These are phyloP conservation scores for Cylindrotheca closterium DNA, from an alignment of 108 stramenopile genomes.

Conservation along the genomic window DNA sequence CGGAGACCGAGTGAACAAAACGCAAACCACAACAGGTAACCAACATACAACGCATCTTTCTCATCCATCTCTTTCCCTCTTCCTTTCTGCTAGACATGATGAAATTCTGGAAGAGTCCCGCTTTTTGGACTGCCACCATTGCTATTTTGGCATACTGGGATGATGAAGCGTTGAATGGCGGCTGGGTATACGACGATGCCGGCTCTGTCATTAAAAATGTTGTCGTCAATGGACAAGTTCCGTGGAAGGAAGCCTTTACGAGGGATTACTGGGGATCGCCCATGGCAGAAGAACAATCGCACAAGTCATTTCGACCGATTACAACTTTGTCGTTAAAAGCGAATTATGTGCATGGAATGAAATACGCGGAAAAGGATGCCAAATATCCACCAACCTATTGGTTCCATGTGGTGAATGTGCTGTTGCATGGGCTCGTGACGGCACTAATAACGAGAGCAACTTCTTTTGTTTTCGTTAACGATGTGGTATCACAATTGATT, in stretches of 20 bases:
- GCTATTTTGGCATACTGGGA: conserved; percentile 44
- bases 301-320: conserved; percentile 59
- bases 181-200: conserved; percentile 50
- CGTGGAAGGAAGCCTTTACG: conserved; percentile 40
- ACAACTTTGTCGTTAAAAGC: conserved; percentile 46
- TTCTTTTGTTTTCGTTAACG: conserved; percentile 20
- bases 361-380: not conserved
- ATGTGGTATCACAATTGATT: conserved; percentile 29
- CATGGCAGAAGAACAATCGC: conserved; percentile 34
- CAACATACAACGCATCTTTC: too few relatives aligned
- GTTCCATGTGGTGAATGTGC: conserved; percentile 47
- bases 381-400: conserved; percentile 22
- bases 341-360: conserved; percentile 33
- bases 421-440: conserved; percentile 48
- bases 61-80: too few relatives aligned
- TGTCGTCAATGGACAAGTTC: conserved; percentile 47
- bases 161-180: conserved; percentile 36
- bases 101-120: conserved; percentile 23
- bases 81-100: too few relatives aligned
- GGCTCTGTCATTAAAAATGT: conserved; percentile 43
- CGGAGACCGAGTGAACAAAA: too few relatives aligned
- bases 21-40: too few relatives aligned
- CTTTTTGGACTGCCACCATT: conserved; percentile 42
- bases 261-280: conserved; percentile 55
- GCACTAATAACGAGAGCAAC: conserved; percentile 43